Conservation (phyloP, 2,329 filamentous ascomycete genomes). For the Alternaria conjuncta region DNA sequence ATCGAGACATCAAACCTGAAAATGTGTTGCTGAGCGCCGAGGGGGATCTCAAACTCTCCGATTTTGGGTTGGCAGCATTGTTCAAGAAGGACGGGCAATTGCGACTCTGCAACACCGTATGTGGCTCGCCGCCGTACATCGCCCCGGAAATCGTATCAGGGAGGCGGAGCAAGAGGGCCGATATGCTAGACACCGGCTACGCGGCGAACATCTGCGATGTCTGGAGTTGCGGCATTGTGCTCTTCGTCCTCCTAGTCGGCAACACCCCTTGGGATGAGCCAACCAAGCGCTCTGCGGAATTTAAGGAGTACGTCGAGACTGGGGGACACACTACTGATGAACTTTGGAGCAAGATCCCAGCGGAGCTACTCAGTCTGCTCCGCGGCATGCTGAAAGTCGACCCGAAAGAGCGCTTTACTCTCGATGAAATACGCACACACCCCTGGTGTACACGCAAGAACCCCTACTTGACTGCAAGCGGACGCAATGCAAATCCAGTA, state of each 20-base stretch:
- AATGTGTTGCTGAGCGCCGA: conserved; percentile 88
- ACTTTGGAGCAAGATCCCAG: conserved; percentile 80
- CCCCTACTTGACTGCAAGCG: conserved; percentile 74
- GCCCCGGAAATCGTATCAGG: conserved; percentile 82
- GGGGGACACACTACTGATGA: conserved; percentile 84
- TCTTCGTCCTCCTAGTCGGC: conserved; percentile 92
- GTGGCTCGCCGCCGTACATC: conserved; percentile 95
- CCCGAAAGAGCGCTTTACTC: conserved; percentile 75
- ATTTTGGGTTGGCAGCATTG: conserved; percentile 94
- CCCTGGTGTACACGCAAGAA: conserved; percentile 94
- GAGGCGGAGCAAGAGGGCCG: conserved; percentile 54
- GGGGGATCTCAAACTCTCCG: conserved; percentile 90
- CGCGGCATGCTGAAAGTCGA: conserved; percentile 93
- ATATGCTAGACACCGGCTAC: conserved; percentile 65
- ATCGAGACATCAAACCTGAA: conserved; percentile 78
- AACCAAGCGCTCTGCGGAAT: conserved; percentile 85
- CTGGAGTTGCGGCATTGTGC: conserved; percentile 97
- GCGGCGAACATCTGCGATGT: conserved; percentile 84
- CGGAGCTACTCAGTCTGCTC: conserved; percentile 77
- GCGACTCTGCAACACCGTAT: conserved; percentile 86
- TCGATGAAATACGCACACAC: conserved; percentile 85
- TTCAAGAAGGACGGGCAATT: conserved; percentile 86
- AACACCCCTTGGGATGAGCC: conserved; percentile 99
- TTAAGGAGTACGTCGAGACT: conserved; percentile 80
- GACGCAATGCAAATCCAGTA: conserved; percentile 78